Conservation (phyloP, 148 eudicot species). For the Camellia sinensis region DNA sequence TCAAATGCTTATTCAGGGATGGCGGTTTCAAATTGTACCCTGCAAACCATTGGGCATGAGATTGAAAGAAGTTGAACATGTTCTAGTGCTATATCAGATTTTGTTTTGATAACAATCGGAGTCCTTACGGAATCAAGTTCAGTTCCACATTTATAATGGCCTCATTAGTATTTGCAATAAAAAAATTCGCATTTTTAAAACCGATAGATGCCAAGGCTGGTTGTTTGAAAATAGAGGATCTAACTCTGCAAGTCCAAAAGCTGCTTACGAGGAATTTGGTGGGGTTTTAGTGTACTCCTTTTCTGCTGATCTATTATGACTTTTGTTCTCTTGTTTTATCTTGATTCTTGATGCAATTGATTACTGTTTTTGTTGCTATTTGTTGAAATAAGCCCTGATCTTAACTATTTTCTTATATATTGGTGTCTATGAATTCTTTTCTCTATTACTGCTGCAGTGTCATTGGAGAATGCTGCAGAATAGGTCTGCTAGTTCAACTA, state of each 20-base stretch:
- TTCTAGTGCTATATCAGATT: neutral
- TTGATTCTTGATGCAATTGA: neutral
- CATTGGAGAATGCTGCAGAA: neutral
- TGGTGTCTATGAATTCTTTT: neutral
- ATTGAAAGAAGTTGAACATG: neutral
- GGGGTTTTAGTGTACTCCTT: neutral
- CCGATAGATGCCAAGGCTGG: neutral
- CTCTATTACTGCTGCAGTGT: neutral
- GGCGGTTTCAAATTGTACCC: neutral
- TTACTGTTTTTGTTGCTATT: neutral
- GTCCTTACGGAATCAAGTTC: neutral
- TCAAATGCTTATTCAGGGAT: neutral
- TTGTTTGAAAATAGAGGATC: neutral
- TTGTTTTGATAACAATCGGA: neutral
- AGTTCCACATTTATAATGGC: neutral
- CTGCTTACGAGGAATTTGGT: neutral
- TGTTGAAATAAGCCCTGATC: neutral
- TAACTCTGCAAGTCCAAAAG: neutral
- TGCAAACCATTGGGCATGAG: neutral
- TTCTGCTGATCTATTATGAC: neutral
- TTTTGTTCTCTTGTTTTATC: neutral
- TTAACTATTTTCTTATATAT: neutral
- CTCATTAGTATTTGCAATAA: neutral
- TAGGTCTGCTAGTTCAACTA: neutral
- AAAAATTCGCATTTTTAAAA: neutral